These are phyloP conservation scores for Curvularia eragrostidis DNA, from an alignment of 2,329 filamentous ascomycete genomes.

Conservation along the genomic window DNA sequence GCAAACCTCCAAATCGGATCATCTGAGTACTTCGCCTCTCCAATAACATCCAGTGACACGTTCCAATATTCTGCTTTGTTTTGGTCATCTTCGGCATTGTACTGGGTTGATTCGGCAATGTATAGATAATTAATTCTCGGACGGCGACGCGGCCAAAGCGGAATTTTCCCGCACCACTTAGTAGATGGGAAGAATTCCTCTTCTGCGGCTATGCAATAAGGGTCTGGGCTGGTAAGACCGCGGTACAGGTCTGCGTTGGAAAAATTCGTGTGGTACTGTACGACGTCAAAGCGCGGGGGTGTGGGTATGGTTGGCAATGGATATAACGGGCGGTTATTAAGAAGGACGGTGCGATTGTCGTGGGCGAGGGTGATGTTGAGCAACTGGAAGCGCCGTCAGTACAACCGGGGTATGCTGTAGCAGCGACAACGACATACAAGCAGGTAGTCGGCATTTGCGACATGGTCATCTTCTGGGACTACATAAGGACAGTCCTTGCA, in stretches of 20 bases:
- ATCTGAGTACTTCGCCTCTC: constrained; percentile 16
- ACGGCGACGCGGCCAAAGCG: constrained; percentile 9
- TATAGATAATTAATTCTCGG: constrained; percentile 36
- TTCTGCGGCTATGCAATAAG: constrained; percentile 18
- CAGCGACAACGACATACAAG: constrained; percentile 28
- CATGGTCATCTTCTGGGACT: constrained; percentile 8
- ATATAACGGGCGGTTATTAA: constrained; percentile 37
- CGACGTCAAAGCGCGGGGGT: constrained; percentile 30
- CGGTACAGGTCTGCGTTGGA: constrained; percentile 34
- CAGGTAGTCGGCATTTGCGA: constrained; percentile 30
- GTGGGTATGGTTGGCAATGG: constrained; percentile 36
- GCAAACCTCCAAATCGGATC: constrained; percentile 31
- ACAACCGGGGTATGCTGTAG: background rate
- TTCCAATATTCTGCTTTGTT: constrained; percentile 35
- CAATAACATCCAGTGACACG: constrained; percentile 41
- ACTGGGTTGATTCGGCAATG: constrained; percentile 19
- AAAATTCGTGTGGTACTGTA: constrained; percentile 31
- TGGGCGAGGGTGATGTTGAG: constrained; percentile 42
- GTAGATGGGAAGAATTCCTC: constrained; percentile 9
- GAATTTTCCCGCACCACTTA: constrained; percentile 29
- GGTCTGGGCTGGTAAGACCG: constrained; percentile 29
- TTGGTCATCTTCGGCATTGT: constrained; percentile 17
- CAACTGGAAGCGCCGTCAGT: constrained; percentile 26
- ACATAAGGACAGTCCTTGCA: constrained; percentile 39
- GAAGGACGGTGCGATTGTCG: constrained; percentile 35